phyloP scores from a whole-genome alignment of 148 eudicot genomes.

The Rheum nobile region DNA sequence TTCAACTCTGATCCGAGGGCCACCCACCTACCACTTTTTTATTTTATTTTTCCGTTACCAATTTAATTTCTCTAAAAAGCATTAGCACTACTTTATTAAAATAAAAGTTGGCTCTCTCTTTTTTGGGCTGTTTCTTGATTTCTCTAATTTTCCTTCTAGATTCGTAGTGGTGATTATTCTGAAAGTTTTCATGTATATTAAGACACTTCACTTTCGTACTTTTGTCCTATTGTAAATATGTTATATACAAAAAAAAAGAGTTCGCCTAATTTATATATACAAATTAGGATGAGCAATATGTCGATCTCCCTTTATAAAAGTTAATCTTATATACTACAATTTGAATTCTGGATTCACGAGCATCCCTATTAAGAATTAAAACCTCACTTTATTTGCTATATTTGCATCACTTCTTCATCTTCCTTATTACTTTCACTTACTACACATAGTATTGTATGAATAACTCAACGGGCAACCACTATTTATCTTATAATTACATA shows the following conservation, averaged over 20 bases:
- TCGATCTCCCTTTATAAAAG: background rate
- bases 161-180: background rate
- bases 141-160: background rate
- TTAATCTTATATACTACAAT: background rate
- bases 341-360: background rate
- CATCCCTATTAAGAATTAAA: background rate
- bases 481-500: too few relatives aligned
- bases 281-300: background rate
- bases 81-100: background rate
- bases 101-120: background rate
- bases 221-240: background rate
- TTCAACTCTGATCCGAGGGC: background rate
- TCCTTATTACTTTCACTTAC: background rate
- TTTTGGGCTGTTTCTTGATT: background rate
- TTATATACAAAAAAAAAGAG: background rate
- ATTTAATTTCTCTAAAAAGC: background rate
- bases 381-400: background rate
- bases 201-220: background rate
- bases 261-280: too few relatives aligned
- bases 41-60: background rate
- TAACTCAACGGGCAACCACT: too few relatives aligned
- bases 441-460: too few relatives aligned
- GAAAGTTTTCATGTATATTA: background rate
- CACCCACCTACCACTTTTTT: background rate
- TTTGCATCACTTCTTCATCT: background rate